A percentile compares a stretch with the other conserved stretches of the same genome.
Evolutionary conservation across 2,329 filamentous ascomycete species (phyloP).

Genomic region (Whalleya microplaca): DNA sequence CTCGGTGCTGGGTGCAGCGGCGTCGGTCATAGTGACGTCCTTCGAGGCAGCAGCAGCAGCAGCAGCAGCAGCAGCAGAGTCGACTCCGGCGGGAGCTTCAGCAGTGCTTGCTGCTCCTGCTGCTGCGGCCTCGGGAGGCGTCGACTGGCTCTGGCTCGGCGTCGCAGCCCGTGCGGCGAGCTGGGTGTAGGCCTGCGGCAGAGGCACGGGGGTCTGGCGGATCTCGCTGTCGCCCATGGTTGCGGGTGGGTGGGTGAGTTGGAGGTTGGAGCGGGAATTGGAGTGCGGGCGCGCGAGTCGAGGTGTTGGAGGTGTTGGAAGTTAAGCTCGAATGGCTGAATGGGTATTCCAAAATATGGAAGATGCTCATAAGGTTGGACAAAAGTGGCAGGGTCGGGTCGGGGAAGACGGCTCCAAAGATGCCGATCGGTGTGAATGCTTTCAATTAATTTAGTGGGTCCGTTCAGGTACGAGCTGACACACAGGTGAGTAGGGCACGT

Average conservation of each 20-base stretch:
- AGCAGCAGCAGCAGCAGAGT: not conserved
- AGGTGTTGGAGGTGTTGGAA: not conserved
- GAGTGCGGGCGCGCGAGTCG: not conserved
- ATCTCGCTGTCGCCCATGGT: conserved; percentile 33
- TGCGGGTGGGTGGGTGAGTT: no score
- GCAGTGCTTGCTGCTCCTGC: not conserved
- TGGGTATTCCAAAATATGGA: no score
- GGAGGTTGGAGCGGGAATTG: not conserved
- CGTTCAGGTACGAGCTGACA: no score
- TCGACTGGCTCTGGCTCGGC: not conserved
- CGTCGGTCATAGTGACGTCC: no score
- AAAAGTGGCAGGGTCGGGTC: conserved; percentile 5
- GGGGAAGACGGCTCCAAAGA: not conserved
- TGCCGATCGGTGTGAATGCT: not conserved
- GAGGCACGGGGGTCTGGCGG: conserved; percentile 32
- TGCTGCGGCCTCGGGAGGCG: not conserved
- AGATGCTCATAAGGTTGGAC: no score
- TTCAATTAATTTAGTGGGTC: no score
- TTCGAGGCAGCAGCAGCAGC: not conserved
- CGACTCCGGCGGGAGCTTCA: not conserved
- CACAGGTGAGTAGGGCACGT: conserved; percentile 4
- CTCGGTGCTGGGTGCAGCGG: conserved; percentile 35
- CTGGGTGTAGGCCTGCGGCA: conserved; percentile 32
- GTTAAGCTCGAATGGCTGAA: no score
- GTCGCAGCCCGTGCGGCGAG: conserved; percentile 1